Percentiles rank a stretch among this genome's conserved stretches.
These are phyloP conservation scores for Rostrohypoxylon terebratum DNA, from an alignment of 495 filamentous ascomycete genomes.

Conservation along the genomic window DNA sequence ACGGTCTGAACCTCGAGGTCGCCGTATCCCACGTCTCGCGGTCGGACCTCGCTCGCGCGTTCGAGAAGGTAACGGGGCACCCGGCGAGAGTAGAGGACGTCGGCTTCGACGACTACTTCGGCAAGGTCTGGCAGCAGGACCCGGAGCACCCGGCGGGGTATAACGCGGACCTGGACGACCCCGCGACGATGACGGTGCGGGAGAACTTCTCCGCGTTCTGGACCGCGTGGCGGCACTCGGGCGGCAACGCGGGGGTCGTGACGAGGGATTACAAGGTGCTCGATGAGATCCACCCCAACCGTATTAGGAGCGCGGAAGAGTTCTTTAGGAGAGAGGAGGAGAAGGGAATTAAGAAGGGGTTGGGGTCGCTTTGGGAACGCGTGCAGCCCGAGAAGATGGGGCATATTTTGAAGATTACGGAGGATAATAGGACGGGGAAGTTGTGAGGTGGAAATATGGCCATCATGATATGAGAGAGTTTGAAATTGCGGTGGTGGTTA, in stretches of 20 bases:
- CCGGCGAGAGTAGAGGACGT: conserved; percentile 58
- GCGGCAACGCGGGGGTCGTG: conserved; percentile 54
- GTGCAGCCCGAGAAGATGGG: conserved; percentile 47
- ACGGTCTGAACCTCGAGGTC: conserved; percentile 64
- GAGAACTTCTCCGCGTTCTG: conserved; percentile 68
- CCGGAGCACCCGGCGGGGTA: conserved; percentile 51
- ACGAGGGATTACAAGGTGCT: conserved; percentile 63
- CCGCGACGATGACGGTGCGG: conserved; percentile 58
- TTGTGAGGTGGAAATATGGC: conserved; percentile 36
- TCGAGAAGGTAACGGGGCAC: conserved; percentile 65
- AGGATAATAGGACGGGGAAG: conserved; percentile 49
- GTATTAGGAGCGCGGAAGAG: conserved; percentile 63
- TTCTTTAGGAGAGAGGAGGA: conserved; percentile 61
- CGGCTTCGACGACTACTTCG: conserved; percentile 60
- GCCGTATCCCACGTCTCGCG: conserved; percentile 62
- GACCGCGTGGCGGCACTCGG: conserved; percentile 58
- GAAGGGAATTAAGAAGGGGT: conserved; percentile 45
- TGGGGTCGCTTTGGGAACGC: conserved; percentile 52
- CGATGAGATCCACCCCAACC: conserved; percentile 63
- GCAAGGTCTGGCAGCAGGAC: conserved; percentile 33
- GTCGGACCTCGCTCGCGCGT: conserved; percentile 61
- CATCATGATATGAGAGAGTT: background rate
- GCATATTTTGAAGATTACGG: conserved; percentile 51
- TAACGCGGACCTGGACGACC: conserved; percentile 55
- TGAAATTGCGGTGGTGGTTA: background rate